These are phyloP conservation scores for Colletotrichum orbiculare DNA, from an alignment of 2,329 filamentous ascomycete genomes.

Conservation along the genomic window DNA sequence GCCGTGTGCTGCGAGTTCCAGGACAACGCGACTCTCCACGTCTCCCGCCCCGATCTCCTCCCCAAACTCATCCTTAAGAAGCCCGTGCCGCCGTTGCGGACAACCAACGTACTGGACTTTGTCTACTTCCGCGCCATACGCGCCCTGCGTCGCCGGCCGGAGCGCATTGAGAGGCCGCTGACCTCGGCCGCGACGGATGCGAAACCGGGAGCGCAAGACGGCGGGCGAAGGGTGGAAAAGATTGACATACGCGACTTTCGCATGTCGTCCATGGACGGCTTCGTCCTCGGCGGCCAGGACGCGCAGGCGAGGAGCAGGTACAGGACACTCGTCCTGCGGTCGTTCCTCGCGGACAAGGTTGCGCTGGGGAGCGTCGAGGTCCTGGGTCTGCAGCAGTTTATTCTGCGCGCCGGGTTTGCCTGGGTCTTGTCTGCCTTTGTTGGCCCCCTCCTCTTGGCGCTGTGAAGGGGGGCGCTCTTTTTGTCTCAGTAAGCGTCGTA, in stretches of 20 bases:
- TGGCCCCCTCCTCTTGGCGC: conserved; percentile 19
- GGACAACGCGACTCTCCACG: conserved; percentile 68
- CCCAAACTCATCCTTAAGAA: conserved; percentile 56
- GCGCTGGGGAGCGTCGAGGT: conserved; percentile 50
- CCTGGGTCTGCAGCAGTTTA: conserved; percentile 46
- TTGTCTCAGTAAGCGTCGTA: conserved; percentile 18
- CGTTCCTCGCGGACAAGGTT: conserved; percentile 58
- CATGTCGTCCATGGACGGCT: conserved; percentile 63
- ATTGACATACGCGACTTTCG: conserved; percentile 60
- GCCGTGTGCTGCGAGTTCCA: conserved; percentile 70
- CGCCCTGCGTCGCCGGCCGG: conserved; percentile 54
- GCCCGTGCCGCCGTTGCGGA: conserved; percentile 47
- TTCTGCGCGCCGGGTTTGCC: conserved; percentile 46
- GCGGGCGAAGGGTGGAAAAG: conserved; percentile 1
- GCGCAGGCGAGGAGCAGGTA: conserved; percentile 47
- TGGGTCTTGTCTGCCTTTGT: conserved; percentile 44
- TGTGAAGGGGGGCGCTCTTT: conserved; percentile 5
- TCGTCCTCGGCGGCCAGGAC: conserved; percentile 51
- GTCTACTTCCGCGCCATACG: conserved; percentile 57
- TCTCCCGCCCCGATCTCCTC: conserved; percentile 66
- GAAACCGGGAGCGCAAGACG: conserved; percentile 25
- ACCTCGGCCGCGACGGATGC: conserved; percentile 45
- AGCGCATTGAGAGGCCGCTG: conserved; percentile 52
- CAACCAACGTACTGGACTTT: conserved; percentile 51
- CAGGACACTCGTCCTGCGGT: conserved; percentile 48